These are phyloP conservation scores for Solanum appendiculatum DNA, from an alignment of 257 asterid species.

Conservation along the genomic window DNA sequence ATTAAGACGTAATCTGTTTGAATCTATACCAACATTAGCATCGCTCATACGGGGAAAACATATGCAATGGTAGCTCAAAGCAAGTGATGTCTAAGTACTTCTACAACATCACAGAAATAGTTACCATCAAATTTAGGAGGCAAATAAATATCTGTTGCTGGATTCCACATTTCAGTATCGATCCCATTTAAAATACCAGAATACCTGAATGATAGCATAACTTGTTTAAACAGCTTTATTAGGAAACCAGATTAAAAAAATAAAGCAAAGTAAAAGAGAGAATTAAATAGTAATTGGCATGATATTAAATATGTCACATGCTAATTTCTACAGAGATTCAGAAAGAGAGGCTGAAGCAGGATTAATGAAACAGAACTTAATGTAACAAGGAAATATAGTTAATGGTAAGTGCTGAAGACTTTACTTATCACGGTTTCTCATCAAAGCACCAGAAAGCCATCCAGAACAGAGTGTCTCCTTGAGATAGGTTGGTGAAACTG, in stretches of 20 bases:
- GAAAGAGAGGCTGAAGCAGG: not conserved
- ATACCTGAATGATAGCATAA: slow-evolving; percentile 40
- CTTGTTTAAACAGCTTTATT: not conserved
- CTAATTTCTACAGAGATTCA: not conserved
- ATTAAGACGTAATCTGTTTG: not conserved
- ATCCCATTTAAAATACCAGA: slow-evolving; percentile 75
- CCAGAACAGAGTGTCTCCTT: slow-evolving; percentile 88
- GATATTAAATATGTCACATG: not conserved
- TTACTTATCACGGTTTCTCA: slow-evolving; percentile 68
- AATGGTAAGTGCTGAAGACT: slow-evolving; percentile 4
- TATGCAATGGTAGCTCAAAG: not conserved
- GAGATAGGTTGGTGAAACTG: slow-evolving; percentile 89
- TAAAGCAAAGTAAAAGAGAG: not conserved
- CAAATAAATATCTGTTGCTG: slow-evolving; percentile 65
- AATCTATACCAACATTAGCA: not conserved
- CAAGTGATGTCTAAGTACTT: not conserved
- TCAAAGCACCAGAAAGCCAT: slow-evolving; percentile 77
- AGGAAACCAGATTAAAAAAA: not conserved
- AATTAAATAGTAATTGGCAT: not conserved
- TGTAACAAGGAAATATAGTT: not conserved
- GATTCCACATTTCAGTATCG: slow-evolving; percentile 80
- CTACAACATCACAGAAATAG: not conserved
- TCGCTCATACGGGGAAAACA: not conserved
- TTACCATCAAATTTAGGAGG: slow-evolving; percentile 84
- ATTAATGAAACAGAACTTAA: not conserved